phyloP scores from a whole-genome alignment of 164 flowering plant genomes.

The Hamamelis virginiana region DNA sequence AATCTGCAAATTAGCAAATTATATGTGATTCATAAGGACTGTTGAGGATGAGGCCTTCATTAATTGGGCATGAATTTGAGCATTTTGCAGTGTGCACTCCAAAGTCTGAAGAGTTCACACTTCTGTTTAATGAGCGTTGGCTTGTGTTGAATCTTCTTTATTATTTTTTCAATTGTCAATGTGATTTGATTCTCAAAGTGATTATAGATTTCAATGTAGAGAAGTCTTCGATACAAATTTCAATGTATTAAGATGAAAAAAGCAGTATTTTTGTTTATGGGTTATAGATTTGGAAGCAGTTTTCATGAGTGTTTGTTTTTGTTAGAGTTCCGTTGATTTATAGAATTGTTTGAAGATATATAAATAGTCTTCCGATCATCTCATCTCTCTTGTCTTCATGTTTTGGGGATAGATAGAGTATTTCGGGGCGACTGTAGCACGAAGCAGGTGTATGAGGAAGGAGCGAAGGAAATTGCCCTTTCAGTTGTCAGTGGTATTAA shows the following conservation, averaged over 20 bases:
- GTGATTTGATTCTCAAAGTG: not conserved
- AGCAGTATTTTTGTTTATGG: no score
- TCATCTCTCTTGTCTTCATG: not conserved
- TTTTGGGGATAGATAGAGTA: conserved; percentile 50
- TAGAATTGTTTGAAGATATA: not conserved
- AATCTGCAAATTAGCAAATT: not conserved
- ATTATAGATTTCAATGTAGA: not conserved
- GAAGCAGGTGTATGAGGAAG: conserved; percentile 63
- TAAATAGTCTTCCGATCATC: not conserved
- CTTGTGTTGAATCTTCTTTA: not conserved
- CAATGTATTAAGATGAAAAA: no score
- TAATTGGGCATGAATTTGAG: no score
- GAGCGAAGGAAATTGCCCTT: conserved; percentile 62
- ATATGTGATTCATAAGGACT: no score
- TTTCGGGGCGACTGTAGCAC: conserved; percentile 52
- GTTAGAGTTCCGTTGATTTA: not conserved
- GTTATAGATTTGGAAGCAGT: not conserved
- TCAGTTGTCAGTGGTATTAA: conserved; percentile 73
- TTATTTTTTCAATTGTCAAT: not conserved
- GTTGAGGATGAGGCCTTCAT: no score
- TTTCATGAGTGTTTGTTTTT: not conserved
- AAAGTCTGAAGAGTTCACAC: no score
- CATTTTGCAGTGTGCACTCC: not conserved
- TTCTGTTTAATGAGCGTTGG: no score
- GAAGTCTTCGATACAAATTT: no score